Base-by-base conservation (phyloP, 1,139 yeast genomes). In the Candida sp. region DNA sequence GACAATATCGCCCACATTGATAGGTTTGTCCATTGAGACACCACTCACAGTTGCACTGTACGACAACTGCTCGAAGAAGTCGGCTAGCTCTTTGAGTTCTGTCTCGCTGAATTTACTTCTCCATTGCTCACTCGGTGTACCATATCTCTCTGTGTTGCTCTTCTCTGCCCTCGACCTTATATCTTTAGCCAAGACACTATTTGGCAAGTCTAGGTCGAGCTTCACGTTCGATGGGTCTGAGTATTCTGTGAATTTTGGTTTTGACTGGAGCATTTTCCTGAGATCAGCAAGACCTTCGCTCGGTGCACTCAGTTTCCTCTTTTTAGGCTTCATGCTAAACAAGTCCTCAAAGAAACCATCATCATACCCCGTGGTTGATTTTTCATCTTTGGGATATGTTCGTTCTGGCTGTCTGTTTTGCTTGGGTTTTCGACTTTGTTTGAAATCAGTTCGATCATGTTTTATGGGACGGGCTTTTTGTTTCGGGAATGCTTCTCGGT, bases 1-100 rank as follows among this genome's bases (percentile, higher is more conserved):
- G 2, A 77, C 81, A 50, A 77, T 55, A 54, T 77, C 81, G 0
- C 82, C 82, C 0, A 73, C 61, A 3, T 62, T 49, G 5, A 75
- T 53, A 26, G 72, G 69, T 47, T 59, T 55, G 12, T 58, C 63
- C 28, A 66, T 63, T 11, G 54, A 58, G 1, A 49, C 49, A 4
- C 71, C 67, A 3, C 72, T 62, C 6, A 75, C 65, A 1, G 57
- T 60, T 3, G 74, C 73, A 5, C 59, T 58, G 4, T 49, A 38
- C 6, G 73, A 63, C 35, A 53, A 46, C 7, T 52, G 31, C 8
- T 51, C 35, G 35, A 67, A 52, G 28, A 60, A 56, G 2, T 46
- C 17, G 12, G 55, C 47, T 17, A 55, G 49, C 4, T 41, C 32
- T 17, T 47, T 43, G 6, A 42, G 22, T 11, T 49, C 49, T 0